Conservation (phyloP, 2,329 filamentous ascomycete genomes). For the Aspergillus sergii region DNA sequence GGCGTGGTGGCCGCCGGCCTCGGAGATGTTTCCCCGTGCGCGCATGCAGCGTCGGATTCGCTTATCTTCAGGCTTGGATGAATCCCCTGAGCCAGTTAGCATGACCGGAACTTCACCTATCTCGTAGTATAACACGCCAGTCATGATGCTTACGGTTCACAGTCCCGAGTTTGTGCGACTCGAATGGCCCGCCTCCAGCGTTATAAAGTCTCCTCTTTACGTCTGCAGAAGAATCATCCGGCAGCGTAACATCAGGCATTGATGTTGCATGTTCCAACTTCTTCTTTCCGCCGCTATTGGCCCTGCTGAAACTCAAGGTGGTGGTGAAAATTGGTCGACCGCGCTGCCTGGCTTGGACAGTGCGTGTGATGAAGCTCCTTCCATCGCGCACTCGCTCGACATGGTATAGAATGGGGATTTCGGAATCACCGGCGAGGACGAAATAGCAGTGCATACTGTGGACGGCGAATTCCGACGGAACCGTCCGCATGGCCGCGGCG, state of each 20-base stretch:
- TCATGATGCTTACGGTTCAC: conserved; percentile 51
- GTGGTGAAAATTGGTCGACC: conserved; percentile 93
- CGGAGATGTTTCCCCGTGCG: conserved; percentile 67
- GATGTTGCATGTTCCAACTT: conserved; percentile 66
- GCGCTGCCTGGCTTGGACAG: conserved; percentile 90
- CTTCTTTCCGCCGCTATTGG: conserved; percentile 55
- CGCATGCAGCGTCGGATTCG: conserved; percentile 61
- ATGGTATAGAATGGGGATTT: conserved; percentile 88
- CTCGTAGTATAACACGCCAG: background rate
- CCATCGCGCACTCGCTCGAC: conserved; percentile 93
- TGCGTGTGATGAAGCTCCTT: conserved; percentile 84
- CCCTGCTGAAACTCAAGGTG: conserved; percentile 82
- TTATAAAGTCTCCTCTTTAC: conserved; percentile 31
- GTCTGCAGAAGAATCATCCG: conserved; percentile 34
- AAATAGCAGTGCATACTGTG: conserved; percentile 99
- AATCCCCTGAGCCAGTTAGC: conserved; percentile 34
- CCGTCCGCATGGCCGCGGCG: conserved; percentile 83
- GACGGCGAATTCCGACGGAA: conserved; percentile 75
- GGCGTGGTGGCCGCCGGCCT: conserved; percentile 72
- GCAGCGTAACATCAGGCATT: conserved; percentile 57
- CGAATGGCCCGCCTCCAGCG: conserved; percentile 55
- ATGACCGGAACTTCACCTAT: background rate
- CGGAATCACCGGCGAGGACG: conserved; percentile 81
- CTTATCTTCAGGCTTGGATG: conserved; percentile 63
- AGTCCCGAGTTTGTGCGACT: conserved; percentile 60